Percentiles rank a stretch among this genome's conserved stretches.
Evolutionary conservation across 2,329 filamentous ascomycete genomes (phyloP).

Genomic region (Lizonia empirigonia): DNA sequence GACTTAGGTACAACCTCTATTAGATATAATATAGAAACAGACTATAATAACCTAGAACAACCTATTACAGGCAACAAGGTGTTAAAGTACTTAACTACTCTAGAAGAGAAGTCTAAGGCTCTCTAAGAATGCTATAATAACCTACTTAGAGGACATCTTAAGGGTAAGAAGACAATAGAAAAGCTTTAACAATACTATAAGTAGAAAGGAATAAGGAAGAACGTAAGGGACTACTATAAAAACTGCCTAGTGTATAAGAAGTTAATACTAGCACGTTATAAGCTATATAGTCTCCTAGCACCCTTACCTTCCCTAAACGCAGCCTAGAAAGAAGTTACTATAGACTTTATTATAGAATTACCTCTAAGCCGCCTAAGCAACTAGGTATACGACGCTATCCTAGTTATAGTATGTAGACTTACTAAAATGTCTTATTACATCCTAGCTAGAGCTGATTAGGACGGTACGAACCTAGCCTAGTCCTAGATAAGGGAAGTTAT

Average conservation of each 20-base stretch:
- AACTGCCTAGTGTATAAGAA: neutral
- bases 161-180: neutral
- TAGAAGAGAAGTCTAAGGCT: neutral
- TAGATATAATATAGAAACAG: neutral
- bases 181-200: neutral
- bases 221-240: neutral
- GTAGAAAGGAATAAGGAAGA: neutral
- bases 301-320: neutral
- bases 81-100: neutral
- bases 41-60: neutral
- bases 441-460: neutral
- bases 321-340: neutral
- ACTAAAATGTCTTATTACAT: neutral
- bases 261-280: neutral
- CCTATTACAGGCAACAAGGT: neutral
- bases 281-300: neutral
- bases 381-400: neutral
- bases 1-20: neutral
- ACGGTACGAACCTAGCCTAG: neutral
- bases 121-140: neutral
- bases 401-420: neutral
- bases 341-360: neutral
- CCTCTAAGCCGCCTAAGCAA: neutral
- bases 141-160: neutral
- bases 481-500: no score